Percentiles rank a stretch among this genome's conserved stretches.
phyloP scores from a whole-genome alignment of 352 stramenopile species.

The Pythium biforme region DNA sequence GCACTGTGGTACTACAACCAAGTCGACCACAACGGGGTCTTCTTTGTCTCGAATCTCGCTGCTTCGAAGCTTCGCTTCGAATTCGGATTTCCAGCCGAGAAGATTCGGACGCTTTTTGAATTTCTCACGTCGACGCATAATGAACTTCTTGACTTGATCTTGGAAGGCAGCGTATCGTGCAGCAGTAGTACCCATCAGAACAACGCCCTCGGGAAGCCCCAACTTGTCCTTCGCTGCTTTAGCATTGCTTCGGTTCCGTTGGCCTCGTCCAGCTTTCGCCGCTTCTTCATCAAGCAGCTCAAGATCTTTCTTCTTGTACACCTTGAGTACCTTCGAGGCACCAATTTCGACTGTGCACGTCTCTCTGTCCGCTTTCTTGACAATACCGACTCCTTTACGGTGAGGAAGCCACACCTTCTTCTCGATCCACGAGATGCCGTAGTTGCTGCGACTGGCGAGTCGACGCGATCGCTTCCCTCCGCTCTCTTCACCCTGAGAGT shows the following conservation, averaged over 20 bases:
- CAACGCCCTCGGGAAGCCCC: constrained; percentile 63
- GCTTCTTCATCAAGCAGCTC: constrained; percentile 65
- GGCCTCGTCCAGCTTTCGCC: constrained; percentile 49
- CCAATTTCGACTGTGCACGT: constrained; percentile 83
- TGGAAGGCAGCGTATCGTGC: constrained; percentile 81
- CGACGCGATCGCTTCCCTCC: constrained; percentile 62
- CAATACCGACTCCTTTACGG: constrained; percentile 70
- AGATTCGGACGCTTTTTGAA: constrained; percentile 86
- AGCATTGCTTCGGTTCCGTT: constrained; percentile 62
- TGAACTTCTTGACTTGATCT: constrained; percentile 82
- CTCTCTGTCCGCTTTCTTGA: constrained; percentile 83
- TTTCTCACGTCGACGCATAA: constrained; percentile 78
- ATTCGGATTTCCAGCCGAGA: constrained; percentile 66
- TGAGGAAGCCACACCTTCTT: constrained; percentile 80
- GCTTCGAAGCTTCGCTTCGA: constrained; percentile 64
- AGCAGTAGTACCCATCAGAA: constrained; percentile 80
- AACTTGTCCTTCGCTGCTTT: constrained; percentile 72
- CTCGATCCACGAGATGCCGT: constrained; percentile 87
- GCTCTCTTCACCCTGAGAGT: constrained; percentile 80
- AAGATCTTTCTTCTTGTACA: constrained; percentile 89
- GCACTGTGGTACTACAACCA: constrained; percentile 70
- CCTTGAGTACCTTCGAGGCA: constrained; percentile 64
- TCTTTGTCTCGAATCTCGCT: constrained; percentile 55
- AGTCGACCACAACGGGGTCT: constrained; percentile 55
- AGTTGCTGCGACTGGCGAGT: constrained; percentile 74